Base-by-base conservation (phyloP, 2,329 filamentous ascomycete species). In the Aureobasidium lini region DNA sequence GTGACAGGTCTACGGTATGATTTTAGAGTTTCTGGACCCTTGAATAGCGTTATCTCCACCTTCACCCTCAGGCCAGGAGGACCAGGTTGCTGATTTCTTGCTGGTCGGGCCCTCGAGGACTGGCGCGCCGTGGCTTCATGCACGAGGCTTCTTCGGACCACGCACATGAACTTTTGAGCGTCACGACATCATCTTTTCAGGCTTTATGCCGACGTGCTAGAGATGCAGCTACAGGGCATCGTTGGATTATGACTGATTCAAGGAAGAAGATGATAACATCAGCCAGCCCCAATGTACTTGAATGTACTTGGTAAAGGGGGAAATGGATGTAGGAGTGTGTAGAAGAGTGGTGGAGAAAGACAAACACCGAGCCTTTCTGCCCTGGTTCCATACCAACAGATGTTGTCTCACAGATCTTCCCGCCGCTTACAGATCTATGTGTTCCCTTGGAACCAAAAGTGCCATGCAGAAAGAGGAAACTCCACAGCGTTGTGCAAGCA, bases 341-440 rank as follows among this genome's bases (percentile, higher is more conserved):
- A 46, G 16, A 29, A n/a, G 23, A 23, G 11, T 40, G 8, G 2
- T 9, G 11, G 15, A 16, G 52, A 23, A 11, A n/a, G 39, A 56
- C 7, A 7, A n/a, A 46, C 32, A 28, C 16, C 16, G 42, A 31
- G 18, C 36, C 32, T 56, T 10, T 44, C 40, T 56, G 39, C 11
- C 28, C n/a, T 32, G 18, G 15, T 28, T 37, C 13, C 36, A 56
- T 56, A 46, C 29, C 31, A 47, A 44, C 52, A 56, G 50, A 56
- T 56, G 40, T 56, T 56, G 52, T 56, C 16, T 56, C 52, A 56
- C 52, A 56, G 52, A 56, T 56, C 52, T 28, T 44, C 52, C 52
- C 52, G 52, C 31, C 52, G n/a, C 29, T 54, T 56, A 31, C 40
- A 56, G 52, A 56, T 56, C 52, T 46, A 18, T 43, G 50, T 54